Evolutionary conservation across 805 yeast genomes (phyloP).

Genomic region (Saturnispora sanitii): DNA sequence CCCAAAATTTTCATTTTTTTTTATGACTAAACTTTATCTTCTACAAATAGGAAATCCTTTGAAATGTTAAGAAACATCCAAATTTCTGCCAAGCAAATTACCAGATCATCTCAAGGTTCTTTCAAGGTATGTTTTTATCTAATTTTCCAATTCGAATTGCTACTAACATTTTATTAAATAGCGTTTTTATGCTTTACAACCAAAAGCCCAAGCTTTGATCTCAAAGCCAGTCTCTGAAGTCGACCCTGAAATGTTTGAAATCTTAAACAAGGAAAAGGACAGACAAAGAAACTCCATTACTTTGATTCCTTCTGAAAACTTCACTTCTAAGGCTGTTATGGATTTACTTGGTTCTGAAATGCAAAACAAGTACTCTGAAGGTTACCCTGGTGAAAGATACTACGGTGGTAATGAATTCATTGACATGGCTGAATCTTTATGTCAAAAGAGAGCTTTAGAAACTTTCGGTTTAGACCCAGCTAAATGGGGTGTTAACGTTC

Average conservation of each 20-base stretch:
- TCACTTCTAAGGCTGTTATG: constrained; percentile 91
- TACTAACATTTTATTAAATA: constrained; percentile 1
- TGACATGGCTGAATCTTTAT: constrained; percentile 83
- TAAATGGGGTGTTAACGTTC: constrained; percentile 97
- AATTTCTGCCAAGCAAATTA: background rate
- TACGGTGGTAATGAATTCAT: constrained; percentile 98
- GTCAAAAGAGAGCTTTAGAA: constrained; percentile 89
- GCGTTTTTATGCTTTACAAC: constrained; percentile 37
- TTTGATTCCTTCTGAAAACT: constrained; percentile 93
- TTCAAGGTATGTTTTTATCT: constrained; percentile 5
- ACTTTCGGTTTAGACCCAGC: constrained; percentile 75
- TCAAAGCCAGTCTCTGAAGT: constrained; percentile 55
- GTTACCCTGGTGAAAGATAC: constrained; percentile 98
- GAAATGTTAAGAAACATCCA: background rate
- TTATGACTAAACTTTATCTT: constrained; percentile 1
- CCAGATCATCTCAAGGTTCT: background rate
- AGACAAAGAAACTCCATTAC: constrained; percentile 93
- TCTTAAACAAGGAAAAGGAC: constrained; percentile 67
- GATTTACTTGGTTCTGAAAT: constrained; percentile 96
- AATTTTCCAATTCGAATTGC: background rate
- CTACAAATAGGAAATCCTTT: background rate
- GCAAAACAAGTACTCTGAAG: constrained; percentile 98
- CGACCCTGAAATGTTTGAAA: constrained; percentile 71
- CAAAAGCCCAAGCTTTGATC: constrained; percentile 41
- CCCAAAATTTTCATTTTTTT: background rate